Base-by-base conservation (phyloP, 1,139 yeast species). In the Arxiozyma slooffiae region DNA sequence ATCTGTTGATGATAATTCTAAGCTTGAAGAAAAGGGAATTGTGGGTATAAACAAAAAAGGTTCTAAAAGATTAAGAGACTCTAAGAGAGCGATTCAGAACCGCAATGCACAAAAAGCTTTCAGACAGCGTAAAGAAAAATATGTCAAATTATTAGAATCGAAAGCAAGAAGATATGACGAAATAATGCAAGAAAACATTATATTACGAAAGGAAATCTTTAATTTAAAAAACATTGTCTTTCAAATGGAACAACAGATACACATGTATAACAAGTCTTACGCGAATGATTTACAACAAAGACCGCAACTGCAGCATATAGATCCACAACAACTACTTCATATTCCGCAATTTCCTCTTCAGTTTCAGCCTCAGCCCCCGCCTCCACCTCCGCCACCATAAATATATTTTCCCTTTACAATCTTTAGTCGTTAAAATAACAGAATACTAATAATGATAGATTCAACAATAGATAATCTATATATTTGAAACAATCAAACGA, bases 51-150 rank as follows among this genome's bases (percentile, higher is more conserved):
- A 38, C 21, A 45, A 38, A 22, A 45, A 38, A 38, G 38, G 38
- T 7, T 38, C 38, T 14, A 38, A 30, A 23, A 48, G 43, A 38
- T 36, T 48, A 22, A 48, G 47, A 21, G 75, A 73, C 53, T 78
- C 92, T 40, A 86, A 85, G 67, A 77, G 96, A 55, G 96, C 96
- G 1, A 86, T 82, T 17, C 96, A 88, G 68, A 88, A 88, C 69
- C 73, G 96, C 60, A 82, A 80, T 53, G 96, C 96, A 1, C 96
- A 88, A 67, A 78, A 86, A 59, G 95, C 95, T 11, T 88, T 87
- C 69, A 76, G 96, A 61, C 81, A 79, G 63, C 75, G 96, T 52
- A 83, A 85, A 64, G 95, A 86, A 59, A 76, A 78, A 53, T 81
- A 85, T 61, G 79, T 88, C 58, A 83, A 81, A 67, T 90, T 86